A percentile compares a stretch with the other conserved stretches of the same genome.
Evolutionary conservation across 2,329 filamentous ascomycete species (phyloP).

Genomic region (Trichoderma gracile): DNA sequence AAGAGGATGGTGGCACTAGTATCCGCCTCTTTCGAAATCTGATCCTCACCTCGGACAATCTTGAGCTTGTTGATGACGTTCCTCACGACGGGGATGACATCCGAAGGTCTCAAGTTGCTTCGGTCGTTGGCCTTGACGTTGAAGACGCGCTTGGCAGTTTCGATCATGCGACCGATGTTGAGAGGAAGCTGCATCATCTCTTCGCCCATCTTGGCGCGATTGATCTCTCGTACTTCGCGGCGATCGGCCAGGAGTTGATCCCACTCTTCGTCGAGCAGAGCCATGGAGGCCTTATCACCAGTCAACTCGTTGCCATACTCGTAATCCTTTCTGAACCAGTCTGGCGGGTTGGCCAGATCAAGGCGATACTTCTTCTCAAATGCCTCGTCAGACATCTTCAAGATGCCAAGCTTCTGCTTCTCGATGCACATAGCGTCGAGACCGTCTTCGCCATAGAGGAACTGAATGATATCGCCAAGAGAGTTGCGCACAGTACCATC

Average conservation of each 20-base stretch:
- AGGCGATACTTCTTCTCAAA: conserved; percentile 83
- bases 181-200: conserved; percentile 89
- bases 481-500: conserved; percentile 98
- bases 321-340: conserved; percentile 60
- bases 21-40: conserved; percentile 82
- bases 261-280: conserved; percentile 84
- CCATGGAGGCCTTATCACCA: conserved; percentile 85
- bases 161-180: conserved; percentile 87
- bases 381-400: conserved; percentile 73
- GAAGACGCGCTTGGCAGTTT: conserved; percentile 87
- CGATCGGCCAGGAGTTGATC: conserved; percentile 76
- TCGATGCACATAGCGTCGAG: conserved; percentile 93
- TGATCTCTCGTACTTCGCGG: conserved; percentile 69
- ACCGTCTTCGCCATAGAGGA: conserved; percentile 96
- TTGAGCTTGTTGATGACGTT: conserved; percentile 74
- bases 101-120: conserved; percentile 85
- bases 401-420: conserved; percentile 84
- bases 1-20: conserved; percentile 85
- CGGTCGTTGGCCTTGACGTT: conserved; percentile 81
- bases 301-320: conserved; percentile 85
- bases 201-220: conserved; percentile 69
- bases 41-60: conserved; percentile 82
- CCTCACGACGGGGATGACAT: conserved; percentile 79
- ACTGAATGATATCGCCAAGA: conserved; percentile 92
- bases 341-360: conserved; percentile 62